Percentiles rank a stretch among this genome's conserved stretches.
Evolutionary conservation across 2,329 filamentous ascomycete species (phyloP).

Genomic region (Fusarium sp.): DNA sequence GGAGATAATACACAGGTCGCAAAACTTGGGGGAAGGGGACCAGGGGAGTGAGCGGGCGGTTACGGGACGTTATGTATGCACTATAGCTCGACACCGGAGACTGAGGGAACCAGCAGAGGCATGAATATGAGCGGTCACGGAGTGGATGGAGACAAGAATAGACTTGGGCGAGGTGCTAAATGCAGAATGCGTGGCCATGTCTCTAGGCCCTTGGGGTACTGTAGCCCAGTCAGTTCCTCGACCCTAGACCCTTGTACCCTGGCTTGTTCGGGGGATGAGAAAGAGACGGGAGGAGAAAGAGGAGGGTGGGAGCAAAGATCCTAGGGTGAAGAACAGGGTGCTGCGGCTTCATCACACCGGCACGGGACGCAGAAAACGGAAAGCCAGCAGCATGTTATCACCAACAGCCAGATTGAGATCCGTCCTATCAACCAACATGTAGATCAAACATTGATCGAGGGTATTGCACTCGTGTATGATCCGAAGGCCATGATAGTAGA

Average conservation of each 20-base stretch:
- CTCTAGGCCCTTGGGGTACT: conserved; percentile 21
- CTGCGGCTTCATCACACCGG: conserved; percentile 36
- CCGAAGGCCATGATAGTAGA: neutral
- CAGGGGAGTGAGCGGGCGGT: conserved; percentile 52
- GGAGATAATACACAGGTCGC: conserved; percentile 49
- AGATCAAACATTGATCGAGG: conserved; percentile 7
- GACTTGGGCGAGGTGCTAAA: conserved; percentile 32
- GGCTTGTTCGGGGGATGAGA: conserved; percentile 14
- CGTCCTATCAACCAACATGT: conserved; percentile 4
- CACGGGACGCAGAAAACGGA: conserved; percentile 32
- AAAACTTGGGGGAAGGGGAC: conserved; percentile 52
- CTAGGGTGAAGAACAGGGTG: conserved; percentile 15
- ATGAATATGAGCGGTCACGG: conserved; percentile 36
- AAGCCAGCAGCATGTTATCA: conserved; percentile 14
- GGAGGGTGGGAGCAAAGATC: conserved; percentile 30
- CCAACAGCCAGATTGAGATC: conserved; percentile 2
- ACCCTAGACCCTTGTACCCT: conserved; percentile 32
- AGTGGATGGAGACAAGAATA: conserved; percentile 42
- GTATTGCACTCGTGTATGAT: neutral
- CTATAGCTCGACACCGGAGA: conserved; percentile 38
- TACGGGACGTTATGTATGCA: conserved; percentile 60
- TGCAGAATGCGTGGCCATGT: conserved; percentile 28
- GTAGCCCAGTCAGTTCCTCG: conserved; percentile 30
- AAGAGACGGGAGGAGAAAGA: conserved; percentile 16
- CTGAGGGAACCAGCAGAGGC: conserved; percentile 34